Percentiles rank a stretch among this genome's conserved stretches.
These are phyloP conservation scores for Diaporthe batatas DNA, from an alignment of 2,329 filamentous ascomycete species.

Conservation along the genomic window DNA sequence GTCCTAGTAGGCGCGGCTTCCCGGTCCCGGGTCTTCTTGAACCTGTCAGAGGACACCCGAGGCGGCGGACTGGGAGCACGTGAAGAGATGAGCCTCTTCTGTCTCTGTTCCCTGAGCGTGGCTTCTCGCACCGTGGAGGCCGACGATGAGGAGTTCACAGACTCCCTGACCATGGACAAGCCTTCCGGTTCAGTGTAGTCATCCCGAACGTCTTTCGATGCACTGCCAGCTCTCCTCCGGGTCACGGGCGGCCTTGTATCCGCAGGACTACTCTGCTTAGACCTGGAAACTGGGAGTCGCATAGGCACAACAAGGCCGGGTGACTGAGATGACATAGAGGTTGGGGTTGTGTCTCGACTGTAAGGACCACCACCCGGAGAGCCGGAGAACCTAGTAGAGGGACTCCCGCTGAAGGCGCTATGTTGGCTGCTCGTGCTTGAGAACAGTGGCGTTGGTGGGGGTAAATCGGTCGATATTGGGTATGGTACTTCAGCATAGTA, in stretches of 20 bases:
- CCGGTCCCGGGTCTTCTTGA: constrained; percentile 55
- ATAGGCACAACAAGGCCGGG: constrained; percentile 69
- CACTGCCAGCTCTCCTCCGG: constrained; percentile 68
- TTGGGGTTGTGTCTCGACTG: constrained; percentile 83
- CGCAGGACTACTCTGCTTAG: constrained; percentile 68
- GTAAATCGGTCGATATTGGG: constrained; percentile 72
- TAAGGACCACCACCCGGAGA: constrained; percentile 78
- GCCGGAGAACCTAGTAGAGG: constrained; percentile 81
- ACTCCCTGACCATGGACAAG: constrained; percentile 76
- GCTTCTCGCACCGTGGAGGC: constrained; percentile 74
- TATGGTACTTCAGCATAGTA: constrained; percentile 63
- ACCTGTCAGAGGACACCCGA: constrained; percentile 72
- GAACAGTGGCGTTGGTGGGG: constrained; percentile 76
- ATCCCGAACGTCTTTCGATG: constrained; percentile 63
- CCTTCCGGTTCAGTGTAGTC: constrained; percentile 65
- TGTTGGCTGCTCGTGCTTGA: constrained; percentile 69
- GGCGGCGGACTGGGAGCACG: constrained; percentile 72
- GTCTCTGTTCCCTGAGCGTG: constrained; percentile 61
- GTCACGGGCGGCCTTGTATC: constrained; percentile 72
- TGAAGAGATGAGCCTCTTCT: constrained; percentile 59
- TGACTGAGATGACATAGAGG: constrained; percentile 82
- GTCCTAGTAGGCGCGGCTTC: constrained; percentile 56
- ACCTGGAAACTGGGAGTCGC: constrained; percentile 60
- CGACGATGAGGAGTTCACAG: constrained; percentile 79
- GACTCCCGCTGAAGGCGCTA: constrained; percentile 75